Evolutionary conservation across 2,329 filamentous ascomycete genomes (phyloP), one percentile per base, ranked within the genome.

Genomic region (Colletotrichum sp.): DNA sequence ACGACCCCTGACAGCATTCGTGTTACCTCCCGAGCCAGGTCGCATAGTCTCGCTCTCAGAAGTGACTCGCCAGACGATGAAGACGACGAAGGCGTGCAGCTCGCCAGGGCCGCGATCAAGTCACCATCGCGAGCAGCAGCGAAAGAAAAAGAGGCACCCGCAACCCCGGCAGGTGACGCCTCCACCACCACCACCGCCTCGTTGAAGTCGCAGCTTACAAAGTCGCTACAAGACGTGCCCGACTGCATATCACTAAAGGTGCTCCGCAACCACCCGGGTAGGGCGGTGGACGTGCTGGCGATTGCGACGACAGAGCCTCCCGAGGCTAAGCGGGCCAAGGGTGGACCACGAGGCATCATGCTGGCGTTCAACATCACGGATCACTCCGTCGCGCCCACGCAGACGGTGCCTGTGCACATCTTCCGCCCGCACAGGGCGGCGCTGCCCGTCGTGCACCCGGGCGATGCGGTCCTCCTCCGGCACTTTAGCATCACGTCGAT

Each of bases 301-400:
- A 85, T 93, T 8, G 90, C 86, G 6, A 89, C 90, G 16, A 86
- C 86, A 61, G 84, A 85, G 21, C 89, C 90, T 4, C 83, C 87
- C 12, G 85, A 88, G 63, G 88, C 91, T 8, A 84, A 87, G 73
- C 87, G 91, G 48, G 90, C 90, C 30, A 92, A 91, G 79, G 84
- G 86, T 75, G 90, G 90, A 1, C 90, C 90, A 5, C 86, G 91
- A 26, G 90, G 93, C 79, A 93, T 89, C 82, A 88, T 90, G 82
- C 87, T 92, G 79, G 87, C 88, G 18, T 89, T 93, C 77, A 88
- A 87, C 55, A 83, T 92, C 15, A 90, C 88, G 1, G 92, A 93
- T 79, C 87, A 90, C 30, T 89, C 89, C 3, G 85, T 88, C 24
- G 88, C 88, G 5, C 89, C 90, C 3, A 82, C 84, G 12, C 81